phyloP scores from a whole-genome alignment of 805 yeast genomes.

The Wickerhamiella parazyma region DNA sequence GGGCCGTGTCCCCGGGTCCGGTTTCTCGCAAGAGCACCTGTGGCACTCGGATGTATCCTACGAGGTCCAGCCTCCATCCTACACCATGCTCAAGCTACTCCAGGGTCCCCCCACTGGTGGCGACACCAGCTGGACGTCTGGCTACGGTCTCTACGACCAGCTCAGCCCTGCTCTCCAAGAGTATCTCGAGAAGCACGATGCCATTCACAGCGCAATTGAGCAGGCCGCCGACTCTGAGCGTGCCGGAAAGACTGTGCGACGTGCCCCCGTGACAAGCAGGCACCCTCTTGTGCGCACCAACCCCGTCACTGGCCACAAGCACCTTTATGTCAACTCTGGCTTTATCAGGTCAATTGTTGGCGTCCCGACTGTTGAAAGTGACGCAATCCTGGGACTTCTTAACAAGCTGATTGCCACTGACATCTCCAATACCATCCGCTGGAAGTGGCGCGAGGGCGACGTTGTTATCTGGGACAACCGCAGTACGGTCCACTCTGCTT shows the following conservation, averaged over 20 bases:
- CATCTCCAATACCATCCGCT: constrained; percentile 54
- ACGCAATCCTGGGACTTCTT: constrained; percentile 41
- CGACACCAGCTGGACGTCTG: constrained; percentile 41
- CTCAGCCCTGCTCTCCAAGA: constrained; percentile 35
- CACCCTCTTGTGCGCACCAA: constrained; percentile 64
- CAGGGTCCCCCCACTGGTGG: constrained; percentile 48
- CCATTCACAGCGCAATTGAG: constrained; percentile 45
- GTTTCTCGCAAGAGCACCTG: constrained; percentile 20
- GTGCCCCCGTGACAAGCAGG: constrained; percentile 44
- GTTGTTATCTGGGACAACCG: constrained; percentile 75
- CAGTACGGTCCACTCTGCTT: constrained; percentile 52
- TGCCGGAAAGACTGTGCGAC: constrained; percentile 52
- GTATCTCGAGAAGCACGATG: constrained; percentile 39
- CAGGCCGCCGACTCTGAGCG: constrained; percentile 47
- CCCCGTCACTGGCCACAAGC: constrained; percentile 55
- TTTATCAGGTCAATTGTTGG: constrained; percentile 55
- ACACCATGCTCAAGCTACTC: constrained; percentile 39
- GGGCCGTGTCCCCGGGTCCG: constrained; percentile 19
- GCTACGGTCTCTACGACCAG: constrained; percentile 39
- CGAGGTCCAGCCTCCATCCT: constrained; percentile 57
- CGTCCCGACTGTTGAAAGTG: constrained; percentile 54
- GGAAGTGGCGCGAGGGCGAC: constrained; percentile 55
- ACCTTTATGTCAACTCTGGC: constrained; percentile 43
- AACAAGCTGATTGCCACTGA: constrained; percentile 38
- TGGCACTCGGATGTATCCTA: constrained; percentile 73